A percentile compares a stretch with the other conserved stretches of the same genome.
These are phyloP conservation scores for Fusarium oxysporum DNA, from an alignment of 2,329 filamentous ascomycete species.

Conservation along the genomic window DNA sequence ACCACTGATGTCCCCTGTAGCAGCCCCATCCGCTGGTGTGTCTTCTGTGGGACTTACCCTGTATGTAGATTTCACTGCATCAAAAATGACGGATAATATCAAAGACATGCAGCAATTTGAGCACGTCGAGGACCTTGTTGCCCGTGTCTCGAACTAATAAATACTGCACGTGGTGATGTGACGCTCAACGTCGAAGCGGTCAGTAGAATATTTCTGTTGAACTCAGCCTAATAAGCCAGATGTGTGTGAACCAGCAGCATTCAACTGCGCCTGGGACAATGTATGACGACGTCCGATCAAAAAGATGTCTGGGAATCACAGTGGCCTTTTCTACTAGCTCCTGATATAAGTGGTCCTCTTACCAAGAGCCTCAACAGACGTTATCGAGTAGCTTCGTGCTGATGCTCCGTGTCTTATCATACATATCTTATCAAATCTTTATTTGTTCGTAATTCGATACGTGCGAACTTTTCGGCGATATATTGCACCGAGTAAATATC, in stretches of 20 bases:
- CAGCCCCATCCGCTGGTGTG: slow-evolving; percentile 8
- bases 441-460: not conserved
- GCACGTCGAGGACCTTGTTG: slow-evolving; percentile 12
- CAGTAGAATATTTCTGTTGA: not conserved
- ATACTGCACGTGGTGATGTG: not conserved
- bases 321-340: not conserved
- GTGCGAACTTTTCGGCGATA: not conserved
- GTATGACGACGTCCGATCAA: slow-evolving; percentile 14
- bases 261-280: not conserved
- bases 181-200: slow-evolving; percentile 7
- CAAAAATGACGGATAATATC: slow-evolving; percentile 6
- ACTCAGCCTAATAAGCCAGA: not conserved
- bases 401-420: not conserved
- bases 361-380: slow-evolving; percentile 12
- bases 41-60: slow-evolving; percentile 33
- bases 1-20: slow-evolving; percentile 13
- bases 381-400: slow-evolving; percentile 1
- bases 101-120: not conserved
- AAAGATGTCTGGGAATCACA: not conserved
- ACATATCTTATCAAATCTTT: not conserved
- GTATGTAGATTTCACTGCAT: slow-evolving; percentile 17
- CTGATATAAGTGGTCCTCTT: slow-evolving; percentile 2
- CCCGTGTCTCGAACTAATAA: slow-evolving; percentile 6
- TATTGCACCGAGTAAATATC: not conserved
- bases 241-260: not conserved